A percentile compares a stretch with the other conserved stretches of the same genome.
phyloP scores from a whole-genome alignment of 495 filamentous ascomycete genomes.

The Xylaria nigripes region DNA sequence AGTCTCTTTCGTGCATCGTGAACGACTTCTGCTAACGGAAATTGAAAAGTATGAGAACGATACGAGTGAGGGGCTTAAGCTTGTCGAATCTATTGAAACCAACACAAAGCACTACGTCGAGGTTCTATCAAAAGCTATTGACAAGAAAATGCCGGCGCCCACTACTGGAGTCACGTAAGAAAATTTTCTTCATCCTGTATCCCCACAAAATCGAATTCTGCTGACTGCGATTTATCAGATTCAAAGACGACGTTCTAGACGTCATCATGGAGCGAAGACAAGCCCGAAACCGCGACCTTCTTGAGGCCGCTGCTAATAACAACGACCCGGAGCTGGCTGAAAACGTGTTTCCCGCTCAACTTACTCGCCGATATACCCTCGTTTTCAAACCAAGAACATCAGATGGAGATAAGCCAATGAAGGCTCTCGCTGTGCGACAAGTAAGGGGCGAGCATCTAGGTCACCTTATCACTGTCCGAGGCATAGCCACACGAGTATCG shows the following conservation, averaged over 20 bases:
- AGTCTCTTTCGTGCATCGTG: conserved; percentile 12
- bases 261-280: conserved; percentile 89
- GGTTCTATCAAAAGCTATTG: conserved; percentile 77
- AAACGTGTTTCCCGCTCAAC: conserved; percentile 76
- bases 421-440: conserved; percentile 87
- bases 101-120: conserved; percentile 97
- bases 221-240: conserved; percentile 39
- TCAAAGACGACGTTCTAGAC: conserved; percentile 96
- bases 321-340: conserved; percentile 50
- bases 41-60: conserved; percentile 59
- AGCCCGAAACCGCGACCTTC: conserved; percentile 71
- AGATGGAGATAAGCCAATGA: conserved; percentile 59
- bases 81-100: conserved; percentile 75
- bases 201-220: conserved; percentile 3
- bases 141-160: conserved; percentile 75
- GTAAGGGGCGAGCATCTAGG: conserved; percentile 89
- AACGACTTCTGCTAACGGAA: conserved; percentile 4
- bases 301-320: conserved; percentile 57
- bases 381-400: conserved; percentile 86
- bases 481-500: conserved; percentile 89
- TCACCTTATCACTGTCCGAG: conserved; percentile 85
- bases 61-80: conserved; percentile 58
- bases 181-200: background rate
- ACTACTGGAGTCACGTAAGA: conserved; percentile 68
- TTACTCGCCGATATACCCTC: conserved; percentile 89